Base-by-base conservation (phyloP, 1,139 yeast genomes). In the Tardiomyces digboiensis region DNA sequence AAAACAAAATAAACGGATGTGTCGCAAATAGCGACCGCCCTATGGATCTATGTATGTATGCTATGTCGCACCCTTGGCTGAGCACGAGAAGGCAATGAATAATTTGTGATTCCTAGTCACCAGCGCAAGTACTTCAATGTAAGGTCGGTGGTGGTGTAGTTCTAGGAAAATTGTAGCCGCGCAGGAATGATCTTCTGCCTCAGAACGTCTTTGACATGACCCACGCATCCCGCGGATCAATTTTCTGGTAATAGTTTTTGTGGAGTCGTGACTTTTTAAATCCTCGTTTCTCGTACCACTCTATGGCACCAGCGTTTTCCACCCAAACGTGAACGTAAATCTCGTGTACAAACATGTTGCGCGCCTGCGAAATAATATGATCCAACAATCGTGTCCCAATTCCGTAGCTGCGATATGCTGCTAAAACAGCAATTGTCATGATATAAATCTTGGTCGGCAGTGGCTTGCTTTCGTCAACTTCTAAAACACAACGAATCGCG, bases 381-480 rank as follows among this genome's bases (percentile, higher is more conserved):
- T 73, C 66, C 43, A 86, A 60, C 42, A 85, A 68, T 55, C 69
- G 64, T 12, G 66, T 59, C n/a, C 88, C 95, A 39, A 84, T 71
- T 1, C 87, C 85, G 50, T 68, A 66, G 23, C 68, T 61, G 49
- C 81, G 66, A 60, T 83, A 86, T 1, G 77, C 74, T 38, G 74
- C 66, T 50, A 83, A 65, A 7, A 85, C 89, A 0, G 80, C 85
- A 40, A 86, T 61, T 2, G 80, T 71, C 58, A 82, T 84, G 36
- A 86, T 71, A 53, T 82, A 76, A 1, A 84, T 71, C 5, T 78
- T 75, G 12, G 64, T 58, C 1, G 76, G 75, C 2, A 62, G 54
- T 6, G 62, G 58, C 14, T 62, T 55, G 50, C 72, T 69, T 20
- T 75, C 72, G 8, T 74, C 67, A 20, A 69, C 66, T 49, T 74